Conservation (phyloP, 148 eudicot species). For the Fagopyrum esculentum region DNA sequence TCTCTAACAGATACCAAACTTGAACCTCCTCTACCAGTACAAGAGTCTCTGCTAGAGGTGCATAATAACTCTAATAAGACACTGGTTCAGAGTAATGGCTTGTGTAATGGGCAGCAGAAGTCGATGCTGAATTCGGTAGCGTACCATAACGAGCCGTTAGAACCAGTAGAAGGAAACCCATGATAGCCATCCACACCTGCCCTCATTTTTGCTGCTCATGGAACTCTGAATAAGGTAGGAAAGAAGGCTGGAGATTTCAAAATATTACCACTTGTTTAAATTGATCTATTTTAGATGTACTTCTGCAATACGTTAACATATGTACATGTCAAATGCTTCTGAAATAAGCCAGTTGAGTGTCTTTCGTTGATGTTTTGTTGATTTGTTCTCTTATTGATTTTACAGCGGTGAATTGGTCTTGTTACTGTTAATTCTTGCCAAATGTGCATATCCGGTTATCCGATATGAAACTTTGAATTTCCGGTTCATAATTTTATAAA, state of each 20-base stretch:
- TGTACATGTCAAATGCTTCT: not conserved
- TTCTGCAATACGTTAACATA: not conserved
- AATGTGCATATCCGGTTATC: not conserved
- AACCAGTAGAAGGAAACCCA: conserved; percentile 31
- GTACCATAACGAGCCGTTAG: conserved; percentile 36
- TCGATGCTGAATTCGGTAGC: conserved; percentile 21
- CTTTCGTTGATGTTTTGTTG: not conserved
- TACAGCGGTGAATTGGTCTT: no score
- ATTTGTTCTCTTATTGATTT: not conserved
- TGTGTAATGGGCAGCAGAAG: conserved; percentile 31
- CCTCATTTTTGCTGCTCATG: not conserved
- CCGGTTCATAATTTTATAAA: not conserved
- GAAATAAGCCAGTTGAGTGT: not conserved
- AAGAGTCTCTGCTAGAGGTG: conserved; percentile 26
- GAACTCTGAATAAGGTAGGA: not conserved
- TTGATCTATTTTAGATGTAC: not conserved
- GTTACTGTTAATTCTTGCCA: no score
- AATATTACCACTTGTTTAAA: conserved; percentile 3
- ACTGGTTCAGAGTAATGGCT: conserved; percentile 21
- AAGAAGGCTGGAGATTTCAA: conserved; percentile 1
- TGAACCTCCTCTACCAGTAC: conserved; percentile 14
- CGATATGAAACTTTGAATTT: not conserved
- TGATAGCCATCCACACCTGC: conserved; percentile 12
- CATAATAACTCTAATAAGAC: conserved; percentile 17
- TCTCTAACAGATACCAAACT: conserved; percentile 38